phyloP scores from a whole-genome alignment of 192 early-diverging fungal genomes.

The Dissophora ornata region DNA sequence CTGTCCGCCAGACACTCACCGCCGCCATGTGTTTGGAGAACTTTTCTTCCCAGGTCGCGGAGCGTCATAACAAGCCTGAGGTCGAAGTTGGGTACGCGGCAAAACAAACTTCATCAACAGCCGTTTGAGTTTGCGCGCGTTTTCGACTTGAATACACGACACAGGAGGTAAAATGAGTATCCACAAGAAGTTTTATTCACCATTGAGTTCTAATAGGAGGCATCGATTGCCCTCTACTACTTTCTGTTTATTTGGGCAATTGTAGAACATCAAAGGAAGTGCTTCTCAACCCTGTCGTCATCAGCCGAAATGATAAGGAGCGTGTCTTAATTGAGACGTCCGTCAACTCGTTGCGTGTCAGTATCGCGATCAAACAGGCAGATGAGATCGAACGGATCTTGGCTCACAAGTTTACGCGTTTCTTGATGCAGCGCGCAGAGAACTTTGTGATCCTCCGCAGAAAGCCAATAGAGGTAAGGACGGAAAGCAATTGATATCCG shows the following conservation, averaged over 20 bases:
- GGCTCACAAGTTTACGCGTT: constrained; percentile 97
- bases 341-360: constrained; percentile 94
- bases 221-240: too few species aligned
- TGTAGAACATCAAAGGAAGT: constrained; percentile 86
- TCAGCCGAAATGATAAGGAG: constrained; percentile 93
- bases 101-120: too few species aligned
- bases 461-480: constrained; percentile 82
- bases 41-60: constrained; percentile 97
- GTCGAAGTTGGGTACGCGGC: constrained; percentile 83
- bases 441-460: constrained; percentile 93
- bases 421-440: constrained; percentile 97
- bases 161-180: too few species aligned
- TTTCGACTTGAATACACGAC: too few species aligned
- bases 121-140: too few species aligned
- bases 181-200: too few species aligned
- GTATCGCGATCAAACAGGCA: constrained; percentile 97
- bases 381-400: constrained; percentile 96
- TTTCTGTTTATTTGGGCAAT: too few species aligned
- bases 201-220: too few species aligned
- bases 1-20: constrained; percentile 92
- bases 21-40: constrained; percentile 97
- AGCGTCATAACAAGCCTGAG: constrained; percentile 98
- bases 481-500: too few species aligned
- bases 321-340: constrained; percentile 91
- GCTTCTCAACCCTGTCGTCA: constrained; percentile 85